Percentiles rank a stretch among this genome's conserved stretches.
These are phyloP conservation scores for Apiotrichum siamense DNA, from an alignment of 1,284 basidiomycete genomes.

Conservation along the genomic window DNA sequence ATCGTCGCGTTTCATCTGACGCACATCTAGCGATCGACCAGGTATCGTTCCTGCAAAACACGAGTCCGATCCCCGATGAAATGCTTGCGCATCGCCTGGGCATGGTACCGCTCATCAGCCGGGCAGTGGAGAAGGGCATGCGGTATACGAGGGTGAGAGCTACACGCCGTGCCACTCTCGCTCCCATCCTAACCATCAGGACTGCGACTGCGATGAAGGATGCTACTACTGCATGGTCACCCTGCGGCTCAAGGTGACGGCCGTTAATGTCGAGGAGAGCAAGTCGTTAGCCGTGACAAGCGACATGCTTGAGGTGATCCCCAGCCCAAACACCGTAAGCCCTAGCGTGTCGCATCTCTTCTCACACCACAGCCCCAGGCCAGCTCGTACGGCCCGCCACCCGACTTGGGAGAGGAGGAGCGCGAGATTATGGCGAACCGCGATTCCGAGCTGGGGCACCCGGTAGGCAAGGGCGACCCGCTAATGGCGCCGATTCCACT, in stretches of 20 bases:
- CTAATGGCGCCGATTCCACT: constrained; percentile 68
- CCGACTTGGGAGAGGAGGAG: constrained; percentile 38
- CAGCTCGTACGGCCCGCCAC: constrained; percentile 35
- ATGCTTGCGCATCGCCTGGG: constrained; percentile 95
- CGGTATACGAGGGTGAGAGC: constrained; percentile 54
- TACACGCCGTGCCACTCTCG: neutral
- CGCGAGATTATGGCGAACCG: constrained; percentile 53
- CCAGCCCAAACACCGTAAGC: constrained; percentile 27
- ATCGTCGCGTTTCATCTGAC: too few relatives aligned
- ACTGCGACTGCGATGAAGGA: constrained; percentile 48
- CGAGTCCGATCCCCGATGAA: constrained; percentile 91
- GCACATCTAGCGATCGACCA: constrained; percentile 99
- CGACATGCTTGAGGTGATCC: constrained; percentile 43
- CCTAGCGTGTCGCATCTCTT: neutral
- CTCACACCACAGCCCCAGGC: constrained; percentile 10
- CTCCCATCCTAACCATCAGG: constrained; percentile 21
- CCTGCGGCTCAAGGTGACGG: constrained; percentile 39
- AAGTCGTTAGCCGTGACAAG: constrained; percentile 42
- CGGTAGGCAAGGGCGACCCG: constrained; percentile 74
- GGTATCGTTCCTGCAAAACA: constrained; percentile 88
- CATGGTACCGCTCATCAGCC: constrained; percentile 83
- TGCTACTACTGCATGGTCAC: constrained; percentile 48
- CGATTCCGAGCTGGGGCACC: constrained; percentile 70
- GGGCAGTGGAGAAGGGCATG: constrained; percentile 75
- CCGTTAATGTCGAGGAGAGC: constrained; percentile 18